phyloP scores from a whole-genome alignment of 1,284 basidiomycete genomes.

The Leccinum colubrinum region DNA sequence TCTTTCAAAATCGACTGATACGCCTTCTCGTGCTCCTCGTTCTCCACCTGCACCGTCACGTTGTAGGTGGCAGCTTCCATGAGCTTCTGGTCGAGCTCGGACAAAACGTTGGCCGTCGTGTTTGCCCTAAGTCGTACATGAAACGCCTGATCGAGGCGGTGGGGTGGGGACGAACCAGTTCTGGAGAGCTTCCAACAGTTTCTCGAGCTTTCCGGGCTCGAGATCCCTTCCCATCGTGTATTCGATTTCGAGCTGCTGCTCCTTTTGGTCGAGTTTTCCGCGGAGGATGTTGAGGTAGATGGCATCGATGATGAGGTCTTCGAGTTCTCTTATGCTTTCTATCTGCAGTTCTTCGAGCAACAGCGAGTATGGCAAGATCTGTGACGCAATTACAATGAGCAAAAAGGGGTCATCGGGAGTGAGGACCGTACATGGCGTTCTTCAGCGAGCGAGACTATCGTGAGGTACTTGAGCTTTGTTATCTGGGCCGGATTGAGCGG shows the following conservation, averaged over 20 bases:
- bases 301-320: slow-evolving; percentile 94
- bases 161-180: slow-evolving; percentile 60
- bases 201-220: slow-evolving; percentile 61
- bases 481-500: slow-evolving; percentile 69
- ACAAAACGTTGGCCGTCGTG: slow-evolving; percentile 63
- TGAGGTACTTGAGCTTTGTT: slow-evolving; percentile 89
- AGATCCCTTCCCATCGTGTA: slow-evolving; percentile 91
- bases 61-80: slow-evolving; percentile 32
- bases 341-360: slow-evolving; percentile 70
- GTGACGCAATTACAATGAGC: slow-evolving; percentile 1
- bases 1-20: slow-evolving; percentile 38
- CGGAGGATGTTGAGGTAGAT: slow-evolving; percentile 88
- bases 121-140: slow-evolving; percentile 51
- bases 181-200: slow-evolving; percentile 58
- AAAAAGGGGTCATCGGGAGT: neutral
- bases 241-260: slow-evolving; percentile 84
- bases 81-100: slow-evolving; percentile 51
- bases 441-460: slow-evolving; percentile 79
- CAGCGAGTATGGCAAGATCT: slow-evolving; percentile 76
- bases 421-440: slow-evolving; percentile 60
- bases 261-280: slow-evolving; percentile 91
- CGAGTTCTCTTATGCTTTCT: slow-evolving; percentile 78
- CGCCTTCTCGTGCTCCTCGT: slow-evolving; percentile 37
- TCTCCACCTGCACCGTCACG: slow-evolving; percentile 26
- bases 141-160: neutral